Evolutionary conservation across 306 rosid species (phyloP).

Genomic region (Carpinus fangiana): DNA sequence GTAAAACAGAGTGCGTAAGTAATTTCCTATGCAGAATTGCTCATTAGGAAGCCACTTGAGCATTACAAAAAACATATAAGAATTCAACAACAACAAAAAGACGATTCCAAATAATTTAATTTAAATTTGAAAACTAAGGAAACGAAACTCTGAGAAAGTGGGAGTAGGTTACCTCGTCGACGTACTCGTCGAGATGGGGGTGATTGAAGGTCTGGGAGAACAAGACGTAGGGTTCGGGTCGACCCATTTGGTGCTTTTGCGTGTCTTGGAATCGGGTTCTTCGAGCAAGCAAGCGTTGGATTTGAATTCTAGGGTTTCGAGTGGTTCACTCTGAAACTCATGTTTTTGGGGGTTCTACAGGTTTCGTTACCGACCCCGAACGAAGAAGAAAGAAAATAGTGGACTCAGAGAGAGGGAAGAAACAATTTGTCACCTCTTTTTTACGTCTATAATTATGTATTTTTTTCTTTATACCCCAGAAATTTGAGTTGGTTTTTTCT

Average conservation of each 20-base stretch:
- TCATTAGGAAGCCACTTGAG: not conserved
- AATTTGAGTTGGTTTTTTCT: too few relatives aligned
- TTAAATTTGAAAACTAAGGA: not conserved
- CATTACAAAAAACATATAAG: not conserved
- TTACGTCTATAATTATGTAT: not conserved
- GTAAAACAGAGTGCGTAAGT: not conserved
- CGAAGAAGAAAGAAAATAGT: not conserved
- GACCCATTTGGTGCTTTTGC: slow-evolving; percentile 55
- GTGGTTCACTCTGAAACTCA: not conserved
- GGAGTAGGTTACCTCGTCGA: slow-evolving; percentile 72
- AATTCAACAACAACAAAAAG: not conserved
- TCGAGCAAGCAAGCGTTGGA: slow-evolving; percentile 26
- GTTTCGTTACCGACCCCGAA: slow-evolving; percentile 16
- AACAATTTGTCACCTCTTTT: not conserved
- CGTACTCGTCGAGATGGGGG: slow-evolving; percentile 90
- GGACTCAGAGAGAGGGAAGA: not conserved
- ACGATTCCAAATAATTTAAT: not conserved
- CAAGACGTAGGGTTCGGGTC: slow-evolving; percentile 89
- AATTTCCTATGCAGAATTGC: not conserved
- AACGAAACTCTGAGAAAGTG: not conserved
- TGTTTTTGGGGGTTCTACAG: not conserved
- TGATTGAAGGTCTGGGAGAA: slow-evolving; percentile 90
- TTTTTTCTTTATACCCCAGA: not conserved
- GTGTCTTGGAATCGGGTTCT: slow-evolving; percentile 21
- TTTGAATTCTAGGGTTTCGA: slow-evolving; percentile 45